Evolutionary conservation across 306 rosid species (phyloP).

Genomic region (Acacia confusa): DNA sequence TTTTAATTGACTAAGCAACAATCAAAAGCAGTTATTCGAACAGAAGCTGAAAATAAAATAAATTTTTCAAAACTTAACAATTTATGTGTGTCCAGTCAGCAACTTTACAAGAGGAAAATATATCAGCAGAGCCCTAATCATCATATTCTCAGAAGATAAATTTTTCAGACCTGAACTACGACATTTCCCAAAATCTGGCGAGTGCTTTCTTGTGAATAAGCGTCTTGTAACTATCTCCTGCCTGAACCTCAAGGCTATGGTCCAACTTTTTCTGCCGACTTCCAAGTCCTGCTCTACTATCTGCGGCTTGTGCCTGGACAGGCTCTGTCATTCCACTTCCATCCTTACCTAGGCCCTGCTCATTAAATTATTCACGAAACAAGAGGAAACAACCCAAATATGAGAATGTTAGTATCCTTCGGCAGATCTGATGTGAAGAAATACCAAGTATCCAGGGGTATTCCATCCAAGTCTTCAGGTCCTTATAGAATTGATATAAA

Average conservation of each 20-base stretch:
- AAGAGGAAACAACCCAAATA: constrained; percentile 35
- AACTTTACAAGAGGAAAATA: constrained; percentile 29
- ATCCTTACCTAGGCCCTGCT: constrained; percentile 93
- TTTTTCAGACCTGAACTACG: constrained; percentile 35
- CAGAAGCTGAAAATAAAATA: background rate
- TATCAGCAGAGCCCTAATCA: constrained; percentile 24
- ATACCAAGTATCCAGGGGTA: constrained; percentile 36
- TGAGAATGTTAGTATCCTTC: constrained; percentile 41
- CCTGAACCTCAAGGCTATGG: constrained; percentile 81
- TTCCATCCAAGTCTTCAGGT: constrained; percentile 34
- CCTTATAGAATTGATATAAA: background rate
- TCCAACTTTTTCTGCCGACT: constrained; percentile 91
- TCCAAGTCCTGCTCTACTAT: constrained; percentile 92
- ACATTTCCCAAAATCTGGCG: constrained; percentile 95
- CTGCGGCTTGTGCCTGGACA: constrained; percentile 81
- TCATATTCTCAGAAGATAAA: constrained; percentile 28
- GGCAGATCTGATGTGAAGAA: background rate
- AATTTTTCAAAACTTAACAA: constrained; percentile 24
- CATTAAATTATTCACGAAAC: constrained; percentile 42
- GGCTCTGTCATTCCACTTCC: constrained; percentile 98
- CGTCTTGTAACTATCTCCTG: constrained; percentile 89
- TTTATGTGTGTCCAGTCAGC: constrained; percentile 23
- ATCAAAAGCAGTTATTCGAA: background rate
- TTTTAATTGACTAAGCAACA: background rate
- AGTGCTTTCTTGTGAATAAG: constrained; percentile 94